phyloP scores from a whole-genome alignment of 2,329 filamentous ascomycete genomes.

The Fusarium sublunatum region DNA sequence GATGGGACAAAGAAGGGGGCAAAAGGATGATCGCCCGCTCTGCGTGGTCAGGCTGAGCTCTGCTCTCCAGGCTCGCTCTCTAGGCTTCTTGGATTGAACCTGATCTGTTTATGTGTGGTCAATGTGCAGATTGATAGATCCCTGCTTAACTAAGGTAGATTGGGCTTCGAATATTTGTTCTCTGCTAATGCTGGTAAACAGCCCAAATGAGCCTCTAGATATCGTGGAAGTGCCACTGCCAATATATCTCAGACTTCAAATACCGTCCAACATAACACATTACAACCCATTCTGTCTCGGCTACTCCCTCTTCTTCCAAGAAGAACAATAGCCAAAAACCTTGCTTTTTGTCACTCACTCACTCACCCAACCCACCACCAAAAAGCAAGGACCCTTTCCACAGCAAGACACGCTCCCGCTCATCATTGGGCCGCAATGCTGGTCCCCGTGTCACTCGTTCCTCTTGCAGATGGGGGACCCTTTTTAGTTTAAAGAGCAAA shows the following conservation, averaged over 20 bases:
- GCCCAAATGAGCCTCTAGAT: not conserved
- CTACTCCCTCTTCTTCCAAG: conserved; percentile 16
- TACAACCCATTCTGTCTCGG: conserved; percentile 24
- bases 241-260: not conserved
- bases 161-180: conserved; percentile 26
- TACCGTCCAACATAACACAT: not conserved
- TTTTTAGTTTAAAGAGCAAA: not conserved
- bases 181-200: not conserved
- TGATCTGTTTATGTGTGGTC: conserved; percentile 6
- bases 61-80: not conserved
- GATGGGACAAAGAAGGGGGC: conserved; percentile 17
- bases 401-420: conserved; percentile 16
- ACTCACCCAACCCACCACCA: conserved; percentile 42
- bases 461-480: not conserved
- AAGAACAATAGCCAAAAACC: conserved; percentile 6
- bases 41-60: conserved; percentile 23
- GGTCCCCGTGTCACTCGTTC: conserved; percentile 5
- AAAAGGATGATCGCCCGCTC: conserved; percentile 12
- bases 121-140: conserved; percentile 40
- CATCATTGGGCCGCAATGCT: conserved; percentile 44
- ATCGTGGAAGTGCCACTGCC: not conserved
- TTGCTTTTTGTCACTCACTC: conserved; percentile 9
- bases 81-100: no score
- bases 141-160: conserved; percentile 24
- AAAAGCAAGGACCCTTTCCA: conserved; percentile 12